Evolutionary conservation across 371 early-diverging fungal species (phyloP).

Genomic region (Dinochytrium kinnereticum): DNA sequence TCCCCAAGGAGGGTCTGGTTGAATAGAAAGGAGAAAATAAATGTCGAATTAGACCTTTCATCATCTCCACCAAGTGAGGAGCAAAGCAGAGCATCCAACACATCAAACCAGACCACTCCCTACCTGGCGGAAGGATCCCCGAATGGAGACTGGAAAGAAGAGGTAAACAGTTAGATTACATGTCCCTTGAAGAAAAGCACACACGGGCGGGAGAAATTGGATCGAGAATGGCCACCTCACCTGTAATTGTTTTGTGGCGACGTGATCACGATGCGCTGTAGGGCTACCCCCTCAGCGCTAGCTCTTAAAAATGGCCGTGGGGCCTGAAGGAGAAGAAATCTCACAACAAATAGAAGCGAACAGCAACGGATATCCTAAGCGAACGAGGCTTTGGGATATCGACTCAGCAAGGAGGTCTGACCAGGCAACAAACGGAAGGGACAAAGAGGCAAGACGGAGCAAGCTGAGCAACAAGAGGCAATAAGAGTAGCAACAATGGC

Average conservation of each 20-base stretch:
- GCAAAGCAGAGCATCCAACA: no score
- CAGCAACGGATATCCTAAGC: no score
- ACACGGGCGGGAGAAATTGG: neutral
- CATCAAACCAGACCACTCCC: no score
- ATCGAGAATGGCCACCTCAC: conserved; percentile 15
- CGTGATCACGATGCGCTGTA: conserved; percentile 36
- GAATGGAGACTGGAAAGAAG: conserved; percentile 22
- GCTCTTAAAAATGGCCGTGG: conserved; percentile 1
- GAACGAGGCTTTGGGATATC: no score
- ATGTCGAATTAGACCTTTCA: no score
- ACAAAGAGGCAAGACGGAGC: no score
- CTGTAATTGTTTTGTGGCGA: conserved; percentile 32
- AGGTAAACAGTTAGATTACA: conserved; percentile 2
- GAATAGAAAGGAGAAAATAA: neutral
- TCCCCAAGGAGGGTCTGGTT: conserved; percentile 37
- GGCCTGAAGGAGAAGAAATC: conserved; percentile 1
- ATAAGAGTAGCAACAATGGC: no score
- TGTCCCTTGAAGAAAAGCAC: neutral
- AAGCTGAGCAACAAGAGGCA: no score
- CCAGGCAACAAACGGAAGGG: no score
- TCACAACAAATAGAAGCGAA: neutral
- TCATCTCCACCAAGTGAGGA: no score
- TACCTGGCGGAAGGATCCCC: conserved; percentile 44
- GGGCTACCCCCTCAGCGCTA: conserved; percentile 37
- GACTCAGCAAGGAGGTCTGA: no score